A percentile compares a stretch with the other conserved stretches of the same genome.
phyloP scores from a whole-genome alignment of 2,329 filamentous ascomycete genomes.

The Paecilomyces variotii region DNA sequence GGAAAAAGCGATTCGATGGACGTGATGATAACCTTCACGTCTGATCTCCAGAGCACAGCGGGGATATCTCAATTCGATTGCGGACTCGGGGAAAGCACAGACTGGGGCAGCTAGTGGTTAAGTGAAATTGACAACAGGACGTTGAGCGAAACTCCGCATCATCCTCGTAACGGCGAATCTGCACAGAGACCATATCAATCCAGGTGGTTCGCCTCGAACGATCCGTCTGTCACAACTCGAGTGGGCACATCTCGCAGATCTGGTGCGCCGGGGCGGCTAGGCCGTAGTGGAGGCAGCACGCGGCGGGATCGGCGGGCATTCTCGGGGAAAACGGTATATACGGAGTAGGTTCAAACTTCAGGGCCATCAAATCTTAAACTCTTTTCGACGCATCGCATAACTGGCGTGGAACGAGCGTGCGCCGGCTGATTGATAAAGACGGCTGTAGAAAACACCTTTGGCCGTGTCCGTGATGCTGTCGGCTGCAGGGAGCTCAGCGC shows the following conservation, averaged over 20 bases:
- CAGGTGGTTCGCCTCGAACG: neutral
- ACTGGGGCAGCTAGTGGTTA: neutral
- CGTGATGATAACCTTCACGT: neutral
- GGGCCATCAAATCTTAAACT: neutral
- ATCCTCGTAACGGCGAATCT: neutral
- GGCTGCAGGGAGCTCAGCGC: neutral
- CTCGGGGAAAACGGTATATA: neutral
- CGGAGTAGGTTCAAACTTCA: neutral
- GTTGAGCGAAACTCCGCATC: neutral
- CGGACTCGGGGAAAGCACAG: neutral
- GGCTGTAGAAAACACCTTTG: neutral
- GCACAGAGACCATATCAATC: neutral
- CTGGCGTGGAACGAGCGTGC: neutral
- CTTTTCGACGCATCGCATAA: neutral
- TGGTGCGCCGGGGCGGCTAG: neutral
- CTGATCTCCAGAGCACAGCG: neutral
- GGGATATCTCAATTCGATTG: neutral
- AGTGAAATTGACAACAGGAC: neutral
- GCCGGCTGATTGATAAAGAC: neutral
- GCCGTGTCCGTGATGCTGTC: neutral
- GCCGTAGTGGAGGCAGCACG: neutral
- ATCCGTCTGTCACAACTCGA: neutral
- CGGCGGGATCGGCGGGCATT: neutral
- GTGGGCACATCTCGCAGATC: neutral
- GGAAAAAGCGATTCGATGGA: neutral